These are phyloP conservation scores for Boletus rubescentipes DNA, from an alignment of 768 basidiomycete species.

Conservation along the genomic window DNA sequence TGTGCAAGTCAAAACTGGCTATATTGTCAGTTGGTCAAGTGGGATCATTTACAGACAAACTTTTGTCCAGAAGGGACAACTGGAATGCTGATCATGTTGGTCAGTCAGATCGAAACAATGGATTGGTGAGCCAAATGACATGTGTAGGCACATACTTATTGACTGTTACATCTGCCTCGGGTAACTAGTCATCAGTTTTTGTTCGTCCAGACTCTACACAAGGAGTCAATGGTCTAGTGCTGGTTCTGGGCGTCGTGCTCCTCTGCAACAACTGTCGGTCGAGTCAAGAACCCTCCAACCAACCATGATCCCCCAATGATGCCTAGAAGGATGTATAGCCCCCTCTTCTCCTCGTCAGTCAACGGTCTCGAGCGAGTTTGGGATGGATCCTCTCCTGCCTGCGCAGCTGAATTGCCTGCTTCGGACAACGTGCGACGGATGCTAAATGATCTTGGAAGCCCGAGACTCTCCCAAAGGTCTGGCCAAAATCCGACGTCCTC, in stretches of 20 bases:
- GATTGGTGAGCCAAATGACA: not conserved
- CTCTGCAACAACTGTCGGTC: conserved; percentile 8
- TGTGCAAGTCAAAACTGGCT: too few species aligned
- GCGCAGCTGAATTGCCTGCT: conserved; percentile 9
- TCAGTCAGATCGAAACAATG: too few species aligned
- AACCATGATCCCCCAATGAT: conserved; percentile 50
- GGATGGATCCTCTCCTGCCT: conserved; percentile 15
- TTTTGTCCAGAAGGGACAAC: too few species aligned
- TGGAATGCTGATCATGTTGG: too few species aligned
- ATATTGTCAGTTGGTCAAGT: too few species aligned
- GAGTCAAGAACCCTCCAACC: conserved; percentile 36
- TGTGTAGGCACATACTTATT: not conserved
- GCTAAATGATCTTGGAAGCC: conserved; percentile 34
- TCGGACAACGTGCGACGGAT: conserved; percentile 17
- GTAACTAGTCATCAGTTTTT: not conserved
- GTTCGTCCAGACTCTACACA: conserved; percentile 11
- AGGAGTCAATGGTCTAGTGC: conserved; percentile 13
- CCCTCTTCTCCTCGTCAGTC: conserved; percentile 45
- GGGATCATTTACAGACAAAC: too few species aligned
- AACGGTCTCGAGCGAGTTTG: conserved; percentile 32
- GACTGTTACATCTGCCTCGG: not conserved
- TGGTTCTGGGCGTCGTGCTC: conserved; percentile 5
- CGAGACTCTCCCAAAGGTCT: conserved; percentile 39
- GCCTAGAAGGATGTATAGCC: conserved; percentile 49
- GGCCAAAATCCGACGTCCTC: conserved; percentile 25